phyloP scores from a whole-genome alignment of 257 asterid species.

The Craterostigma plantagineum region DNA sequence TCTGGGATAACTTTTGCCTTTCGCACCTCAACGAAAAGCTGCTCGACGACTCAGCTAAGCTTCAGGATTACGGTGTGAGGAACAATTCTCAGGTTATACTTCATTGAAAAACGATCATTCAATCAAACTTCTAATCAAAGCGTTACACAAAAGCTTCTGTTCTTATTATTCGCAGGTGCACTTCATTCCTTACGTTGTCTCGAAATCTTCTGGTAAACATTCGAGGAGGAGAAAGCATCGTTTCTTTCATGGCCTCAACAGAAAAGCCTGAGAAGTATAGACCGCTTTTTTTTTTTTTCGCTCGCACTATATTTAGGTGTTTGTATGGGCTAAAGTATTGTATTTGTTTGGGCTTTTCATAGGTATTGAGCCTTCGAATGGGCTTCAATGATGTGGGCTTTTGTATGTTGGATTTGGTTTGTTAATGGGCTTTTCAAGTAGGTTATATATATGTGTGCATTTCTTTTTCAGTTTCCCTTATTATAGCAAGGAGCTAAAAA shows the following conservation, averaged over 20 bases:
- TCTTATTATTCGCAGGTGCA: conserved; percentile 39
- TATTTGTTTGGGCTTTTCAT: no score
- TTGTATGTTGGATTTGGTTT: no score
- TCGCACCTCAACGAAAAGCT: conserved; percentile 51
- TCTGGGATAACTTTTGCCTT: conserved; percentile 77
- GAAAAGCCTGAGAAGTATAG: conserved; percentile 18
- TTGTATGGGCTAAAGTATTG: no score
- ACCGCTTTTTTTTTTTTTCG: no score
- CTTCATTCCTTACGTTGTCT: conserved; percentile 40
- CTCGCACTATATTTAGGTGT: no score
- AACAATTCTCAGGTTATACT: conserved; percentile 85
- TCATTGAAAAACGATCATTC: not conserved
- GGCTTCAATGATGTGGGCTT: no score
- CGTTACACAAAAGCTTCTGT: not conserved
- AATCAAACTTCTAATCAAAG: no score
- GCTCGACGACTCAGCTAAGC: conserved; percentile 39
- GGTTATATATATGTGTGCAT: no score
- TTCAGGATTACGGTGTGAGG: conserved; percentile 48
- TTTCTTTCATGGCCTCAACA: conserved; percentile 59
- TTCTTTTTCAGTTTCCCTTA: no score
- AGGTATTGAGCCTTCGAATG: no score
- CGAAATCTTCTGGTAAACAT: conserved; percentile 46
- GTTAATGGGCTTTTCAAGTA: no score
- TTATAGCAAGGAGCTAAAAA: no score
- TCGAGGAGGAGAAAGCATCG: conserved; percentile 60